Percentiles rank a stretch among this genome's conserved stretches.
These are phyloP conservation scores for Populus pruinosa DNA, from an alignment of 345 rosid species.

Conservation along the genomic window DNA sequence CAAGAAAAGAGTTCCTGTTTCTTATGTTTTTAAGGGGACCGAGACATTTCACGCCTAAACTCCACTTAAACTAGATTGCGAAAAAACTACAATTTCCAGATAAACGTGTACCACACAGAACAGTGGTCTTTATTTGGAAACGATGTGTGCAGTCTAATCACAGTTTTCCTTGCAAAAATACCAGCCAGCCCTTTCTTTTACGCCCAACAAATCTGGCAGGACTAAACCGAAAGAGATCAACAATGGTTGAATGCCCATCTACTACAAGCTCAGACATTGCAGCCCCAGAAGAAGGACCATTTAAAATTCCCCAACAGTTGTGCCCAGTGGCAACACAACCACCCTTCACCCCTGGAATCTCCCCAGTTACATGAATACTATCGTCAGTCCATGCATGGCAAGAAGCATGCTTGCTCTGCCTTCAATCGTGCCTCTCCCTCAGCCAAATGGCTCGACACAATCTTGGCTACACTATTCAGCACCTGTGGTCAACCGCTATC, in stretches of 20 bases:
- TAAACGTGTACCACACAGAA: no score
- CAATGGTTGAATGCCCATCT: conserved; percentile 53
- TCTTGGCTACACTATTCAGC: conserved; percentile 66
- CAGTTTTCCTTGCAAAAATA: not conserved
- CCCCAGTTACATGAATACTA: conserved; percentile 67
- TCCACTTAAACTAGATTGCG: no score
- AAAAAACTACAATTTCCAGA: no score
- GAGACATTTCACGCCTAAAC: not conserved
- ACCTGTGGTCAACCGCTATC: conserved; percentile 50
- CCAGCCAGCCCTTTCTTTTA: conserved; percentile 14
- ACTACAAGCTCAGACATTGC: conserved; percentile 76
- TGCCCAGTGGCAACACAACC: conserved; percentile 84
- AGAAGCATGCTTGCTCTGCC: conserved; percentile 75
- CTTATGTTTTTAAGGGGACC: not conserved
- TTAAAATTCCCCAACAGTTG: conserved; percentile 86
- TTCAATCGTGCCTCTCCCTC: conserved; percentile 43
- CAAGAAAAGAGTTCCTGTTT: no score
- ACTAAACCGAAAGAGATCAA: conserved; percentile 67
- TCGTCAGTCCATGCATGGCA: conserved; percentile 69
- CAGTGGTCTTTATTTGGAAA: no score
- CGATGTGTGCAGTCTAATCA: not conserved
- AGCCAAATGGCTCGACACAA: conserved; percentile 54
- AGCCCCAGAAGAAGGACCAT: conserved; percentile 83
- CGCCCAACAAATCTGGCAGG: conserved; percentile 55
- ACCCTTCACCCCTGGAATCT: conserved; percentile 60